Base-by-base conservation (phyloP, 805 yeast species). In the Saccharomycopsis capsularis region DNA sequence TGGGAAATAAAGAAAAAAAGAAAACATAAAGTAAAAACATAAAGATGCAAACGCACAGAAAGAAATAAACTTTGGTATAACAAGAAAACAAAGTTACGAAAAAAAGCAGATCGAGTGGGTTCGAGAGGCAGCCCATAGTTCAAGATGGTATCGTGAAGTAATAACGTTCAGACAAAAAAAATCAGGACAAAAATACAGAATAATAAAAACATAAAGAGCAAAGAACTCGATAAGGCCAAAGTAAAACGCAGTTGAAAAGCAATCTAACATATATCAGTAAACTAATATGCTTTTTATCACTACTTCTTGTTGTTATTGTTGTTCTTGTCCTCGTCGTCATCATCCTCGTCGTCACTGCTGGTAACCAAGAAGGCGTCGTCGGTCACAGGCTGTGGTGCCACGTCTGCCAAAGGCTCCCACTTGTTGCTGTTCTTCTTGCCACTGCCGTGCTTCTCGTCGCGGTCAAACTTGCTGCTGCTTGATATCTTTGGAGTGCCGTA, bases 271-370 rank as follows among this genome's bases (percentile, higher is more conserved):
- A n/a, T n/a, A n/a, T n/a, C n/a, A n/a, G n/a, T n/a, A n/a, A n/a
- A 27, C 32, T 27, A 27, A 27, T 13, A 13, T 27, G 13, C 13
- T 7, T 7, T 13, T 27, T 13, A 7, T 13, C 32, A 27, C 13
- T 7, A 13, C 32, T 7, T 22, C 38, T 13, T 9, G 30, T 21
- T 22, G 6, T 13, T 42, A 19, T n/a, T 19, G 21, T 21, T 22
- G 13, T 25, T n/a, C n/a, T 24, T 32, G 21, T 16, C 24, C 44
- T 39, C 22, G 9, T 42, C 46, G 19, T 53, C 56, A 7, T 53
- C 54, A 19, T 53, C 55, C 16, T 55, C 57, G 13, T 55, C 57
- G 32, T 55, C 57, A 41, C 55, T 51, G 37, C 54, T 52, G 15
- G 55, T 50, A 13, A 48, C 53, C 21, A 55, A 38, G 23, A 55